Conservation (phyloP, 768 basidiomycete species). For the Agaricus sinodeliciosus region DNA sequence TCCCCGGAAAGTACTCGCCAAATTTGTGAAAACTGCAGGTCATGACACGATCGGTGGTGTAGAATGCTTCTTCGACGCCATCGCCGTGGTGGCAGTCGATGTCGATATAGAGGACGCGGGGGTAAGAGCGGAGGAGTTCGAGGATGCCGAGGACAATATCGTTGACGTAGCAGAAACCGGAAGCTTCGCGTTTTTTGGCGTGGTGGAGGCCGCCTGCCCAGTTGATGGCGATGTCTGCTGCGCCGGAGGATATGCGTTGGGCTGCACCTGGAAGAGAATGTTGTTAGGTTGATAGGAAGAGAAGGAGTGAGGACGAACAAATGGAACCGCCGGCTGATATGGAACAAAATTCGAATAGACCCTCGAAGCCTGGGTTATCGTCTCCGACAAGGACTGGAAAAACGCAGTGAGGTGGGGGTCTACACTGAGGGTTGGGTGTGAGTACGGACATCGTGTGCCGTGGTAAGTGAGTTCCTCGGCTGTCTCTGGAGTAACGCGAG, state of each 20-base stretch:
- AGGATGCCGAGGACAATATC: constrained; percentile 94
- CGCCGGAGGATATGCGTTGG: constrained; percentile 68
- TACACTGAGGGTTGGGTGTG: too few species aligned
- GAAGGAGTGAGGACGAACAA: constrained; percentile 37
- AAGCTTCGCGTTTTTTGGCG: constrained; percentile 98
- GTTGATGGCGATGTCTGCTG: constrained; percentile 91
- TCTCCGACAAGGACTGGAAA: constrained; percentile 64
- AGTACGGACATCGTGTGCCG: constrained; percentile 72
- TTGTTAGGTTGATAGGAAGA: too few species aligned
- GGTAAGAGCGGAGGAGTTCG: constrained; percentile 78
- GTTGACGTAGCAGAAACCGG: constrained; percentile 99
- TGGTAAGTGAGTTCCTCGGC: constrained; percentile 78
- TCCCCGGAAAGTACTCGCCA: constrained; percentile 92
- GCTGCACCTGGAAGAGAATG: constrained; percentile 55
- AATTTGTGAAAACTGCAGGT: constrained; percentile 97
- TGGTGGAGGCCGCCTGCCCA: constrained; percentile 99
- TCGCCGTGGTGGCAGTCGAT: constrained; percentile 99
- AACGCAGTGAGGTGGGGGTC: not conserved
- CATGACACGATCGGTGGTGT: constrained; percentile 96
- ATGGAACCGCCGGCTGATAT: constrained; percentile 96
- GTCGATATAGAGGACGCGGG: constrained; percentile 94
- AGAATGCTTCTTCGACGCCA: constrained; percentile 98
- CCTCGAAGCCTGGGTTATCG: constrained; percentile 96
- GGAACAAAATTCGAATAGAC: constrained; percentile 93
- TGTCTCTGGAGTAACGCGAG: constrained; percentile 87